Evolutionary conservation across 305 asterid genomes (phyloP), one percentile per base, ranked within the genome.

Genomic region (Plantago lanceolata): DNA sequence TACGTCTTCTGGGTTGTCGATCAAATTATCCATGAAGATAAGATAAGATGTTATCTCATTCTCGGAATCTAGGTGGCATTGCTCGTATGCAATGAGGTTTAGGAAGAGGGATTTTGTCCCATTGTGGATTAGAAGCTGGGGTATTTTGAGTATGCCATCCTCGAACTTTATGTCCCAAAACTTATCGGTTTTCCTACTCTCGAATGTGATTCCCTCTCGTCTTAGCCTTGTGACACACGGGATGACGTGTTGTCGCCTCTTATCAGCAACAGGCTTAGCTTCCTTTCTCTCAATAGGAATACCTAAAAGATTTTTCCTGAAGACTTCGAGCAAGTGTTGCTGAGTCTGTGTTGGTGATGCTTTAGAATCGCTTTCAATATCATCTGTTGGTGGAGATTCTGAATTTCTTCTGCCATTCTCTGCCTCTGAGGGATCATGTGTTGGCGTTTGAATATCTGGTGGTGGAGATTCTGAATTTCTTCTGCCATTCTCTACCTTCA

Each of bases 311-410:
- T 94, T 84, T 20, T 90, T 71, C 47, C 90, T 69, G 81, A 90
- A 90, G n/a, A 90, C 89, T 19, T 87, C 90, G 0, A 90, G 90
- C 67, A 90, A 85, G 66, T 90, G 96, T 24, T 85, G 83, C 5
- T 90, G 89, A 5, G 83, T 83, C 57, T 76, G 76, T 21, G 81
- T 90, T 0, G 82, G 70, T 1, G 88, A 68, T 0, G 95, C 96
- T 63, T 90, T 93, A 65, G 87, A 90, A 4, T 82, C 20, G 35
- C 54, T 45, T 2, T 61, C 37, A 2, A 48, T 64, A 29, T 76
- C 78, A 24, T 24, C 28, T 24, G 28, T 1, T 1, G 71, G 11
- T 0, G 91, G 80, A 0, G 67, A 64, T 63, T 77, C 85, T 19
- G 84, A 21, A 49, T 65, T 83, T 62, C 17, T 72, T 79, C 79